Evolutionary conservation across 306 rosid species (phyloP).

Genomic region (Malus orientalis): DNA sequence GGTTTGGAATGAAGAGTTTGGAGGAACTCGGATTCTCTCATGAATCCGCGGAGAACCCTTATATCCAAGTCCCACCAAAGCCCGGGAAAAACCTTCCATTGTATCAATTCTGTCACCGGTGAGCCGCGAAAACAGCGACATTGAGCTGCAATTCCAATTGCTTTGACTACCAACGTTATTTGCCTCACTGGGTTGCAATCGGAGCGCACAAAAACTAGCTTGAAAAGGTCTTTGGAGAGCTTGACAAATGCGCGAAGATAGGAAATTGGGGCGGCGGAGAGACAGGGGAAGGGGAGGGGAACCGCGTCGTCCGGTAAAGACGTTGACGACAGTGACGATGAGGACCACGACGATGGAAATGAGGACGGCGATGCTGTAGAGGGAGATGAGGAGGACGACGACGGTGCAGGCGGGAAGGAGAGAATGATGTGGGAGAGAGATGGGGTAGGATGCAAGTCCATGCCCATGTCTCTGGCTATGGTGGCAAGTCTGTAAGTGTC

Average conservation of each 20-base stretch:
- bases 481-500: slow-evolving; percentile 52
- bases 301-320: slow-evolving; percentile 35
- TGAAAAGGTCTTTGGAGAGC: slow-evolving; percentile 49
- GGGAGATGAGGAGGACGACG: slow-evolving; percentile 26
- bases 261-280: slow-evolving; percentile 32
- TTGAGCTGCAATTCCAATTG: slow-evolving; percentile 53
- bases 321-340: slow-evolving; percentile 28
- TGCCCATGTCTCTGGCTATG: slow-evolving; percentile 52
- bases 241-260: slow-evolving; percentile 48
- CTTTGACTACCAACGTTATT: not conserved
- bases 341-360: slow-evolving; percentile 24
- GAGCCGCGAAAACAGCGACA: slow-evolving; percentile 37
- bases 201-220: slow-evolving; percentile 44
- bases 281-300: slow-evolving; percentile 58
- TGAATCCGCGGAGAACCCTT: not conserved
- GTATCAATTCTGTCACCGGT: slow-evolving; percentile 29
- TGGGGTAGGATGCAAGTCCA: slow-evolving; percentile 54
- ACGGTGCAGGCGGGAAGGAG: slow-evolving; percentile 25
- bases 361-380: slow-evolving; percentile 17
- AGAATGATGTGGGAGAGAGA: slow-evolving; percentile 65
- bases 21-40: too few species aligned
- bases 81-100: slow-evolving; percentile 48
- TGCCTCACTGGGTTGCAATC: not conserved
- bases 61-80: slow-evolving; percentile 58
- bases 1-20: too few species aligned